These are phyloP conservation scores for Suillus bovinus DNA, from an alignment of 768 basidiomycete genomes.

Conservation along the genomic window DNA sequence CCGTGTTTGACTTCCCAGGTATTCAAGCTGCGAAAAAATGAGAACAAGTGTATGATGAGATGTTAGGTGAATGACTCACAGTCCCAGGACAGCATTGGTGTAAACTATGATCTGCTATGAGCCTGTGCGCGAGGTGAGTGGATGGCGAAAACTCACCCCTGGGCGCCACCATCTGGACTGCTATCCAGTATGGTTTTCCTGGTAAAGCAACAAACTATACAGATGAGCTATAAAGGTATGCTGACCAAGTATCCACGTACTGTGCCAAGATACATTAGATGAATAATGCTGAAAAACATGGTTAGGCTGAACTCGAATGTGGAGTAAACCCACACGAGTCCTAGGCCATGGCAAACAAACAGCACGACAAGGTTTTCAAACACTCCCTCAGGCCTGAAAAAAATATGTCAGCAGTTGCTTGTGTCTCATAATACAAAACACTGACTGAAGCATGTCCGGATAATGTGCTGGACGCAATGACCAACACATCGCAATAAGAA, in stretches of 20 bases:
- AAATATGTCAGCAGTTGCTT: background rate
- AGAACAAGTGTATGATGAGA: too few species aligned
- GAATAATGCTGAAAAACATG: slow-evolving; percentile 16
- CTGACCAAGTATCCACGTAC: slow-evolving; percentile 16
- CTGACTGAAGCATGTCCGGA: slow-evolving; percentile 21
- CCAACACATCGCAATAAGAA: slow-evolving; percentile 18
- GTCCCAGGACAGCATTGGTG: too few species aligned
- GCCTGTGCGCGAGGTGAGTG: too few species aligned
- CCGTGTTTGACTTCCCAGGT: too few species aligned
- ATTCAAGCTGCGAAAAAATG: too few species aligned
- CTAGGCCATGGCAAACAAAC: slow-evolving; percentile 23
- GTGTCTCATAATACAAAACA: background rate
- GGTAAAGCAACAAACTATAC: slow-evolving; percentile 25
- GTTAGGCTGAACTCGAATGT: background rate
- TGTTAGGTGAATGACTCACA: too few species aligned
- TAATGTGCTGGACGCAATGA: slow-evolving; percentile 21
- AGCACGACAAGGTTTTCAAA: slow-evolving; percentile 3
- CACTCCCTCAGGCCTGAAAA: slow-evolving; percentile 17
- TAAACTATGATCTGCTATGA: too few species aligned
- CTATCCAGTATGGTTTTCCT: too few species aligned
- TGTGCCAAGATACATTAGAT: slow-evolving; percentile 18
- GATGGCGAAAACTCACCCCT: too few species aligned
- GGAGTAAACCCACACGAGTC: slow-evolving; percentile 23
- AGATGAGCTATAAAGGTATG: background rate
- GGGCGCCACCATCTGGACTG: too few species aligned